Percentiles rank a stretch among this genome's conserved stretches.
These are phyloP conservation scores for Acanthamoeba castellanii DNA, from an alignment of 208 protist species.

Conservation along the genomic window DNA sequence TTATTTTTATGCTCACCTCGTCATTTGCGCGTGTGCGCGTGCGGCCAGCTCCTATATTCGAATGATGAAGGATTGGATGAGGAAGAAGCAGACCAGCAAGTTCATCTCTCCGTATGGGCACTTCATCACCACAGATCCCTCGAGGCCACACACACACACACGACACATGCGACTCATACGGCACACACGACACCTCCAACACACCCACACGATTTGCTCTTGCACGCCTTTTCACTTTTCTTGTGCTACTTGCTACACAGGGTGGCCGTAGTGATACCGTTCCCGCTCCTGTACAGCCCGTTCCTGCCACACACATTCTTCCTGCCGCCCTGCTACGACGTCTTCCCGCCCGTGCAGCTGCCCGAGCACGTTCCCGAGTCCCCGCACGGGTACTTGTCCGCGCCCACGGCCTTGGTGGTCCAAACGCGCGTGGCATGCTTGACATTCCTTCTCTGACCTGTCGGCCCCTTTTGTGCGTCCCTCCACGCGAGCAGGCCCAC, in stretches of 20 bases:
- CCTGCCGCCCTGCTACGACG: conserved; percentile 41
- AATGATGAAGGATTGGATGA: conserved; percentile 70
- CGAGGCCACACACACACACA: too few relatives aligned
- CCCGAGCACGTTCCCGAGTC: not conserved
- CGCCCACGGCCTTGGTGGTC: not conserved
- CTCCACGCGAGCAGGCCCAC: not conserved
- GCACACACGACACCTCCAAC: too few relatives aligned
- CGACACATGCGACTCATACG: too few relatives aligned
- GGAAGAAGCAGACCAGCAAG: conserved; percentile 22
- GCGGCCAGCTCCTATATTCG: conserved; percentile 26
- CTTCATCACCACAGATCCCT: too few relatives aligned
- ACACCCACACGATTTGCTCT: not conserved
- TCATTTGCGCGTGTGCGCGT: too few relatives aligned
- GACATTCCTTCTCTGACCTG: too few relatives aligned
- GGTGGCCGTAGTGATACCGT: conserved; percentile 44
- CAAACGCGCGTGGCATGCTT: too few relatives aligned
- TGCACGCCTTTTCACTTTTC: not conserved
- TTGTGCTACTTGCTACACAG: not conserved
- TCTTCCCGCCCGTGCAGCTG: conserved; percentile 2
- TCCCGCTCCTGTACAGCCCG: conserved; percentile 34
- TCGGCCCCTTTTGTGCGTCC: too few relatives aligned
- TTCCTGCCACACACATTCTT: conserved; percentile 39
- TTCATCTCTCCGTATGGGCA: conserved; percentile 19
- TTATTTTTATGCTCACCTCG: not conserved
- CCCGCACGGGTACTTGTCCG: not conserved